Conservation (phyloP, 2,329 filamentous ascomycete species). For the Davidsoniella eucalypti region DNA sequence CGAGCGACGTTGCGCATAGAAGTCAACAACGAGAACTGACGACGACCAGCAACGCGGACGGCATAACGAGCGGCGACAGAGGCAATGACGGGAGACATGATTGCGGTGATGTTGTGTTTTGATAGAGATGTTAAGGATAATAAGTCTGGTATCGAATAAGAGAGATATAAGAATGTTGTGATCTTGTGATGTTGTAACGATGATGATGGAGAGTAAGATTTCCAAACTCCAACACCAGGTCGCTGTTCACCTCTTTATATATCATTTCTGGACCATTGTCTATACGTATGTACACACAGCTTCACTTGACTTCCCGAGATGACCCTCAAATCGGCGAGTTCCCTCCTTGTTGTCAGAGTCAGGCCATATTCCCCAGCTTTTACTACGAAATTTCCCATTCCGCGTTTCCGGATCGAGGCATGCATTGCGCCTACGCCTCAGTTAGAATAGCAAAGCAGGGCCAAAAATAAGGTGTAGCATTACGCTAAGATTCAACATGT, state of each 20-base stretch:
- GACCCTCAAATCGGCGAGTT: neutral
- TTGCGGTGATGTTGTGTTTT: neutral
- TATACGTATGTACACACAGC: neutral
- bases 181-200: neutral
- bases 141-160: neutral
- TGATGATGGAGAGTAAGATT: neutral
- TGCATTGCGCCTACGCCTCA: too few species aligned
- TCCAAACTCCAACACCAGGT: neutral
- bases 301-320: neutral
- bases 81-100: conserved; percentile 9
- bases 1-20: conserved; percentile 21
- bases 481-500: neutral
- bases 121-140: neutral
- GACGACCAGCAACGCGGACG: conserved; percentile 18
- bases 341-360: neutral
- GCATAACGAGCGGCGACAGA: conserved; percentile 8
- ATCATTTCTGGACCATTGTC: too few species aligned
- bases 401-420: too few species aligned
- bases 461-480: neutral
- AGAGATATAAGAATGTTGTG: neutral
- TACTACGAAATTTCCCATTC: too few species aligned
- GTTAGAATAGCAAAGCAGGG: neutral
- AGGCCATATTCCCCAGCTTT: conserved; percentile 1
- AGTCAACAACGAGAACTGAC: conserved; percentile 22
- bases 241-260: neutral